Evolutionary conservation across 257 asterid species (phyloP).

Genomic region (Rubia yunnanensis): DNA sequence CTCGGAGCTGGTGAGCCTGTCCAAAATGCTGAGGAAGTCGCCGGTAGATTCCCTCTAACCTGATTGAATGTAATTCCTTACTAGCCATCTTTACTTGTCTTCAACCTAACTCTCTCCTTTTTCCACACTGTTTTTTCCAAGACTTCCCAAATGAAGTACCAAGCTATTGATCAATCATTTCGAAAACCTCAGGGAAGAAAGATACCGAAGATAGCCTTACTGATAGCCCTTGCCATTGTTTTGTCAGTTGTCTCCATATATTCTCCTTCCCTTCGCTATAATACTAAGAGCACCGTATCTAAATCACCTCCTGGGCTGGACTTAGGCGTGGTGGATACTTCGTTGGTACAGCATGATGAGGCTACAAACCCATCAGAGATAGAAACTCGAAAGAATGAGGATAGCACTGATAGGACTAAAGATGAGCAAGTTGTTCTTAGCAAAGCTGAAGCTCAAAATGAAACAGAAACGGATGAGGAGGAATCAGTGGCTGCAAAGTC

Average conservation of each 20-base stretch:
- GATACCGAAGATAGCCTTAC: conserved; percentile 3
- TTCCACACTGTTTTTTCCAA: conserved; percentile 4
- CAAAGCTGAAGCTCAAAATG: neutral
- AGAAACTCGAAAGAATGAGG: neutral
- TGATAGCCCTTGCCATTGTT: neutral
- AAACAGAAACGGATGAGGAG: neutral
- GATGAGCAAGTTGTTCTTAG: neutral
- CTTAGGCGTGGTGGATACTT: neutral
- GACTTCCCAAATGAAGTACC: conserved; percentile 4
- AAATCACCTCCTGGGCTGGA: conserved; percentile 4
- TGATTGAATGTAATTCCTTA: conserved; percentile 6
- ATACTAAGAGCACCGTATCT: neutral
- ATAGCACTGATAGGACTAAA: neutral
- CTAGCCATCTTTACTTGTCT: conserved; percentile 2
- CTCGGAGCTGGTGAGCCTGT: neutral
- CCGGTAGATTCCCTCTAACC: neutral
- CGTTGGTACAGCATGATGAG: neutral
- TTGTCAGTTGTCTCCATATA: conserved; percentile 5
- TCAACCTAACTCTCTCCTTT: conserved; percentile 2
- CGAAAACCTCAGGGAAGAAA: conserved; percentile 7
- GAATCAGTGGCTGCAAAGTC: neutral
- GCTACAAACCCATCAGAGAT: neutral
- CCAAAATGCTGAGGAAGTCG: conserved; percentile 4
- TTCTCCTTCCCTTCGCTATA: conserved; percentile 3
- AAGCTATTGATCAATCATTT: neutral